A percentile compares a stretch with the other conserved stretches of the same genome.
phyloP scores from a whole-genome alignment of 495 filamentous ascomycete genomes.

The Penicillium cataractarum region DNA sequence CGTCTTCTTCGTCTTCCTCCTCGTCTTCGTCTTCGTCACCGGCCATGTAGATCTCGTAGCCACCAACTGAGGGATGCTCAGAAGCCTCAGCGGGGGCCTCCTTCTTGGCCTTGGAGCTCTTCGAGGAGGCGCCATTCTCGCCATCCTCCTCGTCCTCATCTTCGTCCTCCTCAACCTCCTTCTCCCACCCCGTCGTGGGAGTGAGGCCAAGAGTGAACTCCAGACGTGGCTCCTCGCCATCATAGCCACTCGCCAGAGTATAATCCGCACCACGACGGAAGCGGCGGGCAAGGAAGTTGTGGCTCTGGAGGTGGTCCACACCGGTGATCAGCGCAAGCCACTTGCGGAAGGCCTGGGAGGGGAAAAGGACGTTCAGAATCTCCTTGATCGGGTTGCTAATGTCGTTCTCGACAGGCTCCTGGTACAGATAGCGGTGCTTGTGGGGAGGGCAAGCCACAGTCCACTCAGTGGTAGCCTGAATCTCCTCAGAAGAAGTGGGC shows the following conservation, averaged over 20 bases:
- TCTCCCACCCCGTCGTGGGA: conserved; percentile 81
- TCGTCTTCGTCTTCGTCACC: conserved; percentile 72
- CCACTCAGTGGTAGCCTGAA: conserved; percentile 65
- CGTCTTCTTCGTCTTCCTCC: conserved; percentile 34
- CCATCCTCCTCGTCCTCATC: conserved; percentile 43
- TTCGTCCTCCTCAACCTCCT: conserved; percentile 59
- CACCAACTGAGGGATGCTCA: conserved; percentile 68
- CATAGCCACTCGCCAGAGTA: conserved; percentile 83
- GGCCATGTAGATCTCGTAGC: conserved; percentile 92
- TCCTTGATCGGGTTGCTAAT: conserved; percentile 67
- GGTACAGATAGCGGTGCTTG: conserved; percentile 91
- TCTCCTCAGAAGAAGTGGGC: conserved; percentile 52
- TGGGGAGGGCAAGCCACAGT: conserved; percentile 84
- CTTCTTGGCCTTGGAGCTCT: conserved; percentile 27
- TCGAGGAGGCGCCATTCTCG: conserved; percentile 11
- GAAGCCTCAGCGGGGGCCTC: conserved; percentile 33
- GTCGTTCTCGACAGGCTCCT: conserved; percentile 51
- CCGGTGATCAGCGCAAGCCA: conserved; percentile 85
- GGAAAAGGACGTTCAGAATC: conserved; percentile 76
- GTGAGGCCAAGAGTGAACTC: conserved; percentile 86
- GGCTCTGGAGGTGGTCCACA: conserved; percentile 60
- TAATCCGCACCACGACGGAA: conserved; percentile 91
- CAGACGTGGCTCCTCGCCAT: conserved; percentile 74
- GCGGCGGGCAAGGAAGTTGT: conserved; percentile 73
- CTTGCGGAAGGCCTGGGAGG: conserved; percentile 83